Percentiles rank a stretch among this genome's conserved stretches.
These are phyloP conservation scores for Telopea speciosissima DNA, from an alignment of 177 flowering plant genomes.

Conservation along the genomic window DNA sequence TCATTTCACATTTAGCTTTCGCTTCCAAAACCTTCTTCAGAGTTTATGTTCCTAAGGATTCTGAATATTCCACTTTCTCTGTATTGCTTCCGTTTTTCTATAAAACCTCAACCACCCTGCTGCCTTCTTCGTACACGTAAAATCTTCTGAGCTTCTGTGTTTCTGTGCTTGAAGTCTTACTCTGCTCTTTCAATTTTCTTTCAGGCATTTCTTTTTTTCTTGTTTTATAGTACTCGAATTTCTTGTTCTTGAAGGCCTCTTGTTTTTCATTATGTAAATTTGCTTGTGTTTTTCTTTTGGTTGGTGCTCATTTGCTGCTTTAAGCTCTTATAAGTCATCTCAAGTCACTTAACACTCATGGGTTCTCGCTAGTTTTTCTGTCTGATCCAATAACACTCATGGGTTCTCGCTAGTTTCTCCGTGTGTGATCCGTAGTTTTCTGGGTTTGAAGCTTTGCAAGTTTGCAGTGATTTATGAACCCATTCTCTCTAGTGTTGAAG, in stretches of 20 bases:
- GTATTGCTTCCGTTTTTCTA: not conserved
- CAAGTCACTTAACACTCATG: conserved; percentile 24
- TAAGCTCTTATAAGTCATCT: conserved; percentile 25
- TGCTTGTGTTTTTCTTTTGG: no score
- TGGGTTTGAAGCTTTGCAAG: not conserved
- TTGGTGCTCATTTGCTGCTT: not conserved
- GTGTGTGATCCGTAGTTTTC: not conserved
- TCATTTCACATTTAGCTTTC: conserved; percentile 20
- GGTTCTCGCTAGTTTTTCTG: conserved; percentile 37
- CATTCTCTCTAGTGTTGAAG: conserved; percentile 10
- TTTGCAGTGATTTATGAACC: not conserved
- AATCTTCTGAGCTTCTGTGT: conserved; percentile 6
- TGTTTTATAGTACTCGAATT: conserved; percentile 4
- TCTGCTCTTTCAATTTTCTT: conserved; percentile 1
- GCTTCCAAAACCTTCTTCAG: conserved; percentile 24
- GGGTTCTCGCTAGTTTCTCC: conserved; percentile 40
- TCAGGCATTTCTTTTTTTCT: conserved; percentile 1
- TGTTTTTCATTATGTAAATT: conserved; percentile 28
- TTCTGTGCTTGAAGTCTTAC: not conserved
- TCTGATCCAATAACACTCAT: conserved; percentile 22
- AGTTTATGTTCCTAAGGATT: conserved; percentile 12
- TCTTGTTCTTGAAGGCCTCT: conserved; percentile 12
- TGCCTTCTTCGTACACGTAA: conserved; percentile 12
- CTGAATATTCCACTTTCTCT: conserved; percentile 7
- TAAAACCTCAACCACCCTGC: conserved; percentile 1